A percentile compares a stretch with the other conserved stretches of the same genome.
Conservation (phyloP, 129 eudicot species). For the Chrysanthemum lavandulifolium region DNA sequence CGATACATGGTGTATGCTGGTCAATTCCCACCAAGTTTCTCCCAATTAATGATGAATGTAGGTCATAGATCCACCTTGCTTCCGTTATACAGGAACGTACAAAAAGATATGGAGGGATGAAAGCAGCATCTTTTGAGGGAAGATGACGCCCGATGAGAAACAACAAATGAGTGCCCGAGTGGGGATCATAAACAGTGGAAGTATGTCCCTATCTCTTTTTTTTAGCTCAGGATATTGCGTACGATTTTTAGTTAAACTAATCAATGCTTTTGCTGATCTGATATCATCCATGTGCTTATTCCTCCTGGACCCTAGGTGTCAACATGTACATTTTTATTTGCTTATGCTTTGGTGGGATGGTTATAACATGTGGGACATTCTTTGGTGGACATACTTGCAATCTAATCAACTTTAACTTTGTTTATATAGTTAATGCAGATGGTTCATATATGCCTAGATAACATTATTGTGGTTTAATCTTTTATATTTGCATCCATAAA, state of each 20-base stretch:
- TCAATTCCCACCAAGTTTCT: background rate
- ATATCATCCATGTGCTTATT: conserved; percentile 1
- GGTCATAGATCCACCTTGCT: background rate
- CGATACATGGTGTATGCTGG: background rate
- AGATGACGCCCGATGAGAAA: conserved; percentile 11
- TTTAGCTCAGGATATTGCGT: conserved; percentile 10
- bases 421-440: background rate
- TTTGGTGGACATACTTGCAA: background rate
- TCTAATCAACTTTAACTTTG: background rate
- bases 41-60: background rate
- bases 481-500: background rate
- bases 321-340: background rate
- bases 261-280: conserved; percentile 14
- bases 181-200: background rate
- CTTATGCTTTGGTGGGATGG: background rate
- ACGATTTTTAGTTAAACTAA: background rate
- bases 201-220: conserved; percentile 13
- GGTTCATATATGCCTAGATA: background rate
- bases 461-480: background rate
- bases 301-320: conserved; percentile 6
- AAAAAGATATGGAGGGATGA: background rate
- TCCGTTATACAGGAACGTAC: background rate
- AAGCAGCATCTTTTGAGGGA: background rate
- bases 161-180: background rate
- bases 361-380: conserved; percentile 3